A percentile compares a stretch with the other conserved stretches of the same genome.
phyloP scores from a whole-genome alignment of 352 stramenopile species.

The Phytophthora fragariaefolia region DNA sequence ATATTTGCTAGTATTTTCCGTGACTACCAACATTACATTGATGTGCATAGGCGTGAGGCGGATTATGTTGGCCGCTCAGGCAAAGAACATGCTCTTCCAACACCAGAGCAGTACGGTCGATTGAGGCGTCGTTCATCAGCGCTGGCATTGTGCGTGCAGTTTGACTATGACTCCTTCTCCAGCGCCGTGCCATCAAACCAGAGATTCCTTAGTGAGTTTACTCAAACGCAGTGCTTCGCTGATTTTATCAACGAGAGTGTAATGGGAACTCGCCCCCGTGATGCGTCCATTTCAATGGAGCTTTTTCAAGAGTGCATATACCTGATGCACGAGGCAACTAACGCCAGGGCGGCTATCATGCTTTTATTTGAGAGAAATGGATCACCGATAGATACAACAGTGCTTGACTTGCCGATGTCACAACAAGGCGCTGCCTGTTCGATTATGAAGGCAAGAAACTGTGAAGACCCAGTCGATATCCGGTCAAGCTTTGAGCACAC shows the following conservation, averaged over 20 bases:
- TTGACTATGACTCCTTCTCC: slow-evolving; percentile 58
- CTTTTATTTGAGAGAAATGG: slow-evolving; percentile 67
- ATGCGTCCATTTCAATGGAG: slow-evolving; percentile 40
- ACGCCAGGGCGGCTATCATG: slow-evolving; percentile 42
- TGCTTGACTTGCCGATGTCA: slow-evolving; percentile 38
- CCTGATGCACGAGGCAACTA: slow-evolving; percentile 49
- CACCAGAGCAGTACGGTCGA: slow-evolving; percentile 36
- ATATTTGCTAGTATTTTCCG: slow-evolving; percentile 74
- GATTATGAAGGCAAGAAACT: not conserved
- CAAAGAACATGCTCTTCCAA: slow-evolving; percentile 21
- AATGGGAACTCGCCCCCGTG: slow-evolving; percentile 43
- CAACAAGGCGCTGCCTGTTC: not conserved
- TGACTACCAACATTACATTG: slow-evolving; percentile 59
- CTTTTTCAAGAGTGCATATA: slow-evolving; percentile 76
- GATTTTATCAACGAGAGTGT: slow-evolving; percentile 73
- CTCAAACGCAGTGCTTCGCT: slow-evolving; percentile 66
- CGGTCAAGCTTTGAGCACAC: slow-evolving; percentile 4
- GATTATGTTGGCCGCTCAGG: slow-evolving; percentile 2
- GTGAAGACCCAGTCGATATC: not conserved
- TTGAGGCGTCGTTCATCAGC: slow-evolving; percentile 51
- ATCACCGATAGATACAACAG: slow-evolving; percentile 40
- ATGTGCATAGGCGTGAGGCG: slow-evolving; percentile 40
- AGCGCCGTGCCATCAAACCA: slow-evolving; percentile 26
- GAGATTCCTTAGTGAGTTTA: slow-evolving; percentile 59
- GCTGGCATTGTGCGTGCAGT: slow-evolving; percentile 57